Evolutionary conservation across 2,329 filamentous ascomycete genomes (phyloP).

Genomic region (Beauveria caledonica): DNA sequence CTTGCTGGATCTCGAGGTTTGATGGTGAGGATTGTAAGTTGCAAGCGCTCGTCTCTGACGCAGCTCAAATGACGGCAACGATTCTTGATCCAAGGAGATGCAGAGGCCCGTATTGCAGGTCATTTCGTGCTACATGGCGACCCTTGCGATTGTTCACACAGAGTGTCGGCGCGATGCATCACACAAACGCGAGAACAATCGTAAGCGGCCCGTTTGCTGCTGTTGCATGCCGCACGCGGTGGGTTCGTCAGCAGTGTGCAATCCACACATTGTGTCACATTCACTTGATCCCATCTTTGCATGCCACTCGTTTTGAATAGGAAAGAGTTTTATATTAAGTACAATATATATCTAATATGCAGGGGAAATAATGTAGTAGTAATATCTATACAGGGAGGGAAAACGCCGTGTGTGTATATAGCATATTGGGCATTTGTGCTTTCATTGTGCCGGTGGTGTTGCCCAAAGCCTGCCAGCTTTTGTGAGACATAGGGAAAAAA

Average conservation of each 20-base stretch:
- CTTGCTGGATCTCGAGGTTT: too few relatives aligned
- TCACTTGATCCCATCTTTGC: background rate
- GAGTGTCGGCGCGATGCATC: background rate
- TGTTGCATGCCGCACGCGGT: background rate
- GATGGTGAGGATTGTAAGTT: background rate
- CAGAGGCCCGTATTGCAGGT: background rate
- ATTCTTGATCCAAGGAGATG: background rate
- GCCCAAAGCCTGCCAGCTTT: background rate
- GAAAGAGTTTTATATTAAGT: background rate
- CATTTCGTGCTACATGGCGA: background rate
- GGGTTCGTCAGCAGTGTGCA: background rate
- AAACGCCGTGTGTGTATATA: background rate
- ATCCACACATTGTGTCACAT: background rate
- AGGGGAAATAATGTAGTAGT: background rate
- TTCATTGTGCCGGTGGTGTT: background rate
- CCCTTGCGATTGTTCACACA: background rate
- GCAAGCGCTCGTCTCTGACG: background rate
- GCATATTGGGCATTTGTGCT: background rate
- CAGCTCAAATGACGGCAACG: background rate
- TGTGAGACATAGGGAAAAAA: background rate
- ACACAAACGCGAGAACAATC: background rate
- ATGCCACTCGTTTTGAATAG: background rate
- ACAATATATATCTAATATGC: constrained; percentile 3
- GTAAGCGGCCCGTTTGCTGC: constrained; percentile 1
- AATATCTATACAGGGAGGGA: background rate